phyloP scores from a whole-genome alignment of 164 flowering plant genomes.

The Vitis labrusca region DNA sequence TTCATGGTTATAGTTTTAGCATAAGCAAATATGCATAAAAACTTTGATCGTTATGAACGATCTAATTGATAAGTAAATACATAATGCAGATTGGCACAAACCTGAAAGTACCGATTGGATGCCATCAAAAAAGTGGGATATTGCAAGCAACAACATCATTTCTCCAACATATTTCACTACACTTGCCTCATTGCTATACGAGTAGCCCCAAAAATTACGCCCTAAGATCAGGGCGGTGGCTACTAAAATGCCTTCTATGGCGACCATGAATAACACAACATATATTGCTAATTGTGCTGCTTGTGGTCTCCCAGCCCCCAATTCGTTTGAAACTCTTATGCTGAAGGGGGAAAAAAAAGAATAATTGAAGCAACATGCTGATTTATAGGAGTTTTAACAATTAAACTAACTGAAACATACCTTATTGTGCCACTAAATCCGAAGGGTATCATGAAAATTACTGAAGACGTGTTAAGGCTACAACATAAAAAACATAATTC shows the following conservation, averaged over 20 bases:
- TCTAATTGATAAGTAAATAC: not conserved
- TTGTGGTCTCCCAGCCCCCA: constrained; percentile 38
- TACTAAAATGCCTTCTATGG: constrained; percentile 18
- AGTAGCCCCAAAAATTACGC: constrained; percentile 26
- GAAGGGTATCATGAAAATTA: constrained; percentile 30
- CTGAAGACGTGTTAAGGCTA: constrained; percentile 33
- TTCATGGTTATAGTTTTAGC: too few relatives aligned
- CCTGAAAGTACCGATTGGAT: constrained; percentile 35
- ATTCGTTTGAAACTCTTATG: constrained; percentile 41
- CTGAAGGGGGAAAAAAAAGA: constrained; percentile 4
- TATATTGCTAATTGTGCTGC: constrained; percentile 27
- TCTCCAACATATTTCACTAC: constrained; percentile 26
- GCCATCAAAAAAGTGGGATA: constrained; percentile 28
- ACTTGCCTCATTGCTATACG: constrained; percentile 24
- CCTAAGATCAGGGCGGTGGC: constrained; percentile 17
- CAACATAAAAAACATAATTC: not conserved
- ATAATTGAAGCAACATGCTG: not conserved
- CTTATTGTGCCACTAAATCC: constrained; percentile 39
- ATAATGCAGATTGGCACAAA: not conserved
- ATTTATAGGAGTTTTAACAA: too few relatives aligned
- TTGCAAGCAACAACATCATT: constrained; percentile 27
- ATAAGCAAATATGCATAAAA: too few relatives aligned
- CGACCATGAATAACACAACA: constrained; percentile 18
- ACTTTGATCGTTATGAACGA: not conserved
- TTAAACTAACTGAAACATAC: constrained; percentile 11